Evolutionary conservation across 1,284 basidiomycete species (phyloP).

Genomic region (Cryptococcus amylolentus): DNA sequence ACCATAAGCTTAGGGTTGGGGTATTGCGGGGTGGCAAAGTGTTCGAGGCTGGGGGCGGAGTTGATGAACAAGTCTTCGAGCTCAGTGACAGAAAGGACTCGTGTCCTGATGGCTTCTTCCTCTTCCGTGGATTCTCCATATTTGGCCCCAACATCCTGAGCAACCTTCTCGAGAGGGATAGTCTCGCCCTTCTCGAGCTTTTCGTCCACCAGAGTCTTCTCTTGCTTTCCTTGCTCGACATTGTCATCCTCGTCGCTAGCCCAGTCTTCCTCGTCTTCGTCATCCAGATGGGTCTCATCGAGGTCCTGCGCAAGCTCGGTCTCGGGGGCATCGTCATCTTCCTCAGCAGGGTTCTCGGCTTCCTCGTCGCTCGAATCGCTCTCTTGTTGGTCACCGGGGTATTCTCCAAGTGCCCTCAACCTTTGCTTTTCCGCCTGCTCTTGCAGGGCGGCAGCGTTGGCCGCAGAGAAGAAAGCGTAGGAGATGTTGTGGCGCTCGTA

Average conservation of each 20-base stretch:
- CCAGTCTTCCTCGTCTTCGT: constrained; percentile 57
- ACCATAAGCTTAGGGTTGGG: constrained; percentile 69
- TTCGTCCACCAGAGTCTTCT: constrained; percentile 21
- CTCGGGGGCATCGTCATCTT: constrained; percentile 37
- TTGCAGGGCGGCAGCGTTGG: constrained; percentile 80
- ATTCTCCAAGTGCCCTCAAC: constrained; percentile 43
- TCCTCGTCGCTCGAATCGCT: constrained; percentile 28
- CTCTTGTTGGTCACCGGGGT: constrained; percentile 32
- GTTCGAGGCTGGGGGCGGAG: constrained; percentile 72
- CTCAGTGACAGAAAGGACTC: constrained; percentile 81
- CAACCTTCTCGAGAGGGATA: constrained; percentile 47
- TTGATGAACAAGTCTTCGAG: constrained; percentile 80
- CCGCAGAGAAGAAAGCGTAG: constrained; percentile 96
- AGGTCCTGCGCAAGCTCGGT: constrained; percentile 35
- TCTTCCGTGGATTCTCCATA: constrained; percentile 25
- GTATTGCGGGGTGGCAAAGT: constrained; percentile 60
- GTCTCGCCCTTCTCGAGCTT: constrained; percentile 43
- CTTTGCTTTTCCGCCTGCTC: constrained; percentile 58
- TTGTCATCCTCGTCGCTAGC: constrained; percentile 47
- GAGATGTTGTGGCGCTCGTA: constrained; percentile 76
- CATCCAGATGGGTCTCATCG: constrained; percentile 19
- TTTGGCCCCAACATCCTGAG: constrained; percentile 28
- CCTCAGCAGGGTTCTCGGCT: constrained; percentile 28
- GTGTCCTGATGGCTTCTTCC: constrained; percentile 64
- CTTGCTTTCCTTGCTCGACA: constrained; percentile 50